Evolutionary conservation across 805 yeast species (phyloP).

Genomic region (Jamesozyma jinghongensis): DNA sequence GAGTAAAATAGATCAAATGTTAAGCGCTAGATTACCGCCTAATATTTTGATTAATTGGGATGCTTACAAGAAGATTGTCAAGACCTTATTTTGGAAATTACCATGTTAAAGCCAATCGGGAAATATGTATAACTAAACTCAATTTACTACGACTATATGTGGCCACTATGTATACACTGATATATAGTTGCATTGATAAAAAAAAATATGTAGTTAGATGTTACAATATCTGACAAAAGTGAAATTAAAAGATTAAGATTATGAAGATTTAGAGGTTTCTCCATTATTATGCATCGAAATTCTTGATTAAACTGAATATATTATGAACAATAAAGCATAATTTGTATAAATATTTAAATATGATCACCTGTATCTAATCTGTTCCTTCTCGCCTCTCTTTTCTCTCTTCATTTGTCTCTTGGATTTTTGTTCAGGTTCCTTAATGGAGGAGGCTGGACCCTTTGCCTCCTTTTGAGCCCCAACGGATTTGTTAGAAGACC

Average conservation of each 20-base stretch:
- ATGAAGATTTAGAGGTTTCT: no score
- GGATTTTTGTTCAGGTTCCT: constrained; percentile 21
- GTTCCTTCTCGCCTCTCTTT: constrained; percentile 32
- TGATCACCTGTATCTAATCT: constrained; percentile 23
- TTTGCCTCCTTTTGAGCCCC: constrained; percentile 7
- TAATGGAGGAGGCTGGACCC: constrained; percentile 3
- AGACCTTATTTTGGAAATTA: constrained; percentile 11
- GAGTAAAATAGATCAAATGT: constrained; percentile 31
- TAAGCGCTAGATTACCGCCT: constrained; percentile 36
- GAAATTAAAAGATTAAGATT: no score
- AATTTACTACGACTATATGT: no score
- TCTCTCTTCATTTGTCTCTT: constrained; percentile 36
- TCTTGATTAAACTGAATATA: no score
- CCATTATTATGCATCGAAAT: no score
- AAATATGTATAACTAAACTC: neutral
- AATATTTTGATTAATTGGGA: constrained; percentile 17
- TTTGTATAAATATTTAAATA: no score
- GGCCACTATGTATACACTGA: neutral
- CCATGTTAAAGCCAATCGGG: constrained; percentile 7
- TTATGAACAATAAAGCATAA: no score
- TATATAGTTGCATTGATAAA: neutral
- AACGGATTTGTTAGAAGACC: no score
- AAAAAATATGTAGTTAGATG: no score
- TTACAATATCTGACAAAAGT: no score
- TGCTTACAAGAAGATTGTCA: constrained; percentile 13